A percentile compares a stretch with the other conserved stretches of the same genome.
These are phyloP conservation scores for Leishmania turanica DNA, from an alignment of 208 protist genomes.

Conservation along the genomic window DNA sequence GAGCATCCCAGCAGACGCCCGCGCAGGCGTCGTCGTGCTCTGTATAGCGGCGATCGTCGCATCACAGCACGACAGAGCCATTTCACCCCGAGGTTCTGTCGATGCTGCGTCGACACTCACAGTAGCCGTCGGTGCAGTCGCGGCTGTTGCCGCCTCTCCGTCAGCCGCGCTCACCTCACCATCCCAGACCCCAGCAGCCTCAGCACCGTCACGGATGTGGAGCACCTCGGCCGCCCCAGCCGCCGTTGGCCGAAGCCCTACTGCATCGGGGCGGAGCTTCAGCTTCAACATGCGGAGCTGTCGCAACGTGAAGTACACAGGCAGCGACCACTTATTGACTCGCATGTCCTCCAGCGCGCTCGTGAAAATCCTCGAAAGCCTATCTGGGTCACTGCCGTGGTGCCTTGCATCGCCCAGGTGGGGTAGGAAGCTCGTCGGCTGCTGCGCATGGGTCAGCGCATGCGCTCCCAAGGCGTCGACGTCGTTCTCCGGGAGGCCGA, in stretches of 20 bases:
- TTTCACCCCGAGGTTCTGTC: background rate
- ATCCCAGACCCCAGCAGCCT: background rate
- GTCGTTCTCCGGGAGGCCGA: background rate
- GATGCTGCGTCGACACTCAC: background rate
- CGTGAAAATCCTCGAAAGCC: background rate
- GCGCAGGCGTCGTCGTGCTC: background rate
- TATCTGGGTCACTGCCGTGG: background rate
- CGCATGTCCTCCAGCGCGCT: conserved; percentile 33
- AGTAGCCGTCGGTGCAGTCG: background rate
- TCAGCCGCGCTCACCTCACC: background rate
- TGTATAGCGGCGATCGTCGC: background rate
- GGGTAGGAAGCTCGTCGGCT: background rate
- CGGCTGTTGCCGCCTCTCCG: background rate
- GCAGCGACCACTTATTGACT: conserved; percentile 39
- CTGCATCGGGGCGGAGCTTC: conserved; percentile 30
- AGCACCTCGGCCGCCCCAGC: background rate
- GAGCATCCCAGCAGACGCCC: background rate
- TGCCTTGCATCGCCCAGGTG: background rate
- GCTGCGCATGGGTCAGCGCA: background rate
- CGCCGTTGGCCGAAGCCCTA: background rate
- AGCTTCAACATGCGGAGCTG: conserved; percentile 28
- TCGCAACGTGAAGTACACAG: conserved; percentile 42
- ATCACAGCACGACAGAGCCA: background rate
- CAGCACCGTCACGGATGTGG: background rate
- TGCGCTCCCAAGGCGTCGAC: background rate